Base-by-base conservation (phyloP, 768 basidiomycete genomes). In the Podaxis carcinomalis region DNA sequence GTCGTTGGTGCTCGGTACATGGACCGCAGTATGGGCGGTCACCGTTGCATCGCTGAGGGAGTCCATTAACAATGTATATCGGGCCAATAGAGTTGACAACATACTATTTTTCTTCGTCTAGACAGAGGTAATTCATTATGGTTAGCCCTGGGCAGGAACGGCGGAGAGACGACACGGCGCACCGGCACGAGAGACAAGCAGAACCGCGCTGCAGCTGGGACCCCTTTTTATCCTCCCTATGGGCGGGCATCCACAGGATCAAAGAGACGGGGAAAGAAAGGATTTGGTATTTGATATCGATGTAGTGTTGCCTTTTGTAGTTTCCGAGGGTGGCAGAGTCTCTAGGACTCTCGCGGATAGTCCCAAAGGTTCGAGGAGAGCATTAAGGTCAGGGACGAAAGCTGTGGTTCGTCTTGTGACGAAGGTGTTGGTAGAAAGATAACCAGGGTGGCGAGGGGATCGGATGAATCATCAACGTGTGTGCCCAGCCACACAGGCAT, bases 31-130 rank as follows among this genome's bases (percentile, higher is more conserved):
- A 74, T 14, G 86, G 86, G 42, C 82, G 81, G 25, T 68, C 69
- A 16, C 84, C 84, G 66, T 86, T 83, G 67, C 86, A 88, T 81
- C 83, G 82, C 86, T 87, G 64, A 10, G 39, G 49, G n/a, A 51
- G 28, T 32, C 53, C 23, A 59, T 47, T 16, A 51, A 52, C 49
- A 13, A 52, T 42, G 54, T 51, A 14, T 39, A 59, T 36, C 19
- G 28, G 44, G 13, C 36, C 42, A 51, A 47, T 37, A 21, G n/a
- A 13, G 35, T 4, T n/a, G 9, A 10, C 39, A 23, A 61, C 77
- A 61, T 64, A 81, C 80, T 67, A 81, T 66, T 64, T 81, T 81
- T 56, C 78, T 70, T 66, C 78, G 75, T 63, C 80, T 81, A 56
- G 23, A 56, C 21, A 10, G 27, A 1, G 32, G 32, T 13, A 37